phyloP scores from a whole-genome alignment of 1,284 basidiomycete species.

The Xerocomus cyaneibrunnescens region DNA sequence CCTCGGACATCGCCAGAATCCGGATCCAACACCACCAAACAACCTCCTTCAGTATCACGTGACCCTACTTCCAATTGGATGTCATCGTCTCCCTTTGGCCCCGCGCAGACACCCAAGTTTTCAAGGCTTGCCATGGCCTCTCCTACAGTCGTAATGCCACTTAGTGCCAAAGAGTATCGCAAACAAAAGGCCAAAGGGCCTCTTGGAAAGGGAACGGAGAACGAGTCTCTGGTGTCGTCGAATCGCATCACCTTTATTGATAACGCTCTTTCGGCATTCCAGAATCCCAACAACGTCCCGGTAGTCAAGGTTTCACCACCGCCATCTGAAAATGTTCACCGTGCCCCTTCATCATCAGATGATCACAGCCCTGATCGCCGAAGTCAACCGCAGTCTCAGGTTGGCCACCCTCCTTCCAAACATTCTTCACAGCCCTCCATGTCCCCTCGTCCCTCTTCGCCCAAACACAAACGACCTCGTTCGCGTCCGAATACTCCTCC shows the following conservation, averaged over 20 bases:
- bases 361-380: slow-evolving; percentile 4
- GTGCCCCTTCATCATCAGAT: not conserved
- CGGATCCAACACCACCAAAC: slow-evolving; percentile 13
- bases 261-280: not conserved
- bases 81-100: slow-evolving; percentile 34
- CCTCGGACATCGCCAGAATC: not conserved
- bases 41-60: slow-evolving; percentile 26
- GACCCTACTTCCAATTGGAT: slow-evolving; percentile 33
- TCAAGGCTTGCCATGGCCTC: slow-evolving; percentile 33
- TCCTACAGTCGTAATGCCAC: slow-evolving; percentile 31
- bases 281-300: slow-evolving; percentile 8
- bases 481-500: slow-evolving; percentile 23
- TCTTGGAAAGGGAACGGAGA: slow-evolving; percentile 8
- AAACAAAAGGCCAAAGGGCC: slow-evolving; percentile 19
- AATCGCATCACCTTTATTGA: slow-evolving; percentile 18
- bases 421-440: slow-evolving; percentile 1
- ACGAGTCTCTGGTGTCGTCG: not conserved
- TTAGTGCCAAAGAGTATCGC: slow-evolving; percentile 31
- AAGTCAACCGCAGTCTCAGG: slow-evolving; percentile 7
- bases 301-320: slow-evolving; percentile 16
- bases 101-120: slow-evolving; percentile 28
- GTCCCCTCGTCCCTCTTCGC: slow-evolving; percentile 9
- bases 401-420: not conserved
- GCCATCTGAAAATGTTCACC: not conserved
- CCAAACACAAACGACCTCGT: slow-evolving; percentile 10